Evolutionary conservation across 305 asterid genomes (phyloP).

Genomic region (Solanum aculeatissimum): DNA sequence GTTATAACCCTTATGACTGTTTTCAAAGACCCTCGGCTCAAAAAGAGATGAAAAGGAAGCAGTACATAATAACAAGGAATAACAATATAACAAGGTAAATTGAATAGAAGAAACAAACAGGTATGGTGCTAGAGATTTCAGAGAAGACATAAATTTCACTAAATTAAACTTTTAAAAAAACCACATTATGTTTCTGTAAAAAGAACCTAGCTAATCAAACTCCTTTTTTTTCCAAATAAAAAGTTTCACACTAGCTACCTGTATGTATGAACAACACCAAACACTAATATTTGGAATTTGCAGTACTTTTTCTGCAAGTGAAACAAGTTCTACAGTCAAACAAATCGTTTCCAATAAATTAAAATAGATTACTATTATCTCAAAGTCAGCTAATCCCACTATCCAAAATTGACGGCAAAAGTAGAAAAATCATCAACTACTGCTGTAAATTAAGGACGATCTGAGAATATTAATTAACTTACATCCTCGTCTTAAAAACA

Average conservation of each 20-base stretch:
- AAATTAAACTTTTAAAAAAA: neutral
- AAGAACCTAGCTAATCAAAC: neutral
- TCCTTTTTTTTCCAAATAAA: neutral
- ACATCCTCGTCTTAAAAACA: neutral
- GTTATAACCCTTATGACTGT: no score
- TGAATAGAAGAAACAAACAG: neutral
- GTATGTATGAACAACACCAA: neutral
- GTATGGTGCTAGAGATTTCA: neutral
- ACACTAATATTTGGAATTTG: neutral
- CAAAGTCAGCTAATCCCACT: neutral
- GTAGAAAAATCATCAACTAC: neutral
- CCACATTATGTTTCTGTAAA: neutral
- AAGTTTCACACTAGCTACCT: neutral
- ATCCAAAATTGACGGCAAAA: slow-evolving; percentile 17
- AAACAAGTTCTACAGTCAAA: neutral
- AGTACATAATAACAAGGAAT: no score
- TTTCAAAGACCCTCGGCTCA: neutral
- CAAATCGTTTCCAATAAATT: neutral
- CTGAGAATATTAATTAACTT: neutral
- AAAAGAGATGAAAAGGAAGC: neutral
- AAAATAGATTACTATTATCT: neutral
- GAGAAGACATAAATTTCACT: neutral
- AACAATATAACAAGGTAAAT: neutral
- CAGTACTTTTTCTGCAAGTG: neutral
- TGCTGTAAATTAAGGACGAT: neutral